Evolutionary conservation across 2,329 filamentous ascomycete genomes (phyloP), one percentile per base, ranked within the genome.

Genomic region (Fusarium sp.): DNA sequence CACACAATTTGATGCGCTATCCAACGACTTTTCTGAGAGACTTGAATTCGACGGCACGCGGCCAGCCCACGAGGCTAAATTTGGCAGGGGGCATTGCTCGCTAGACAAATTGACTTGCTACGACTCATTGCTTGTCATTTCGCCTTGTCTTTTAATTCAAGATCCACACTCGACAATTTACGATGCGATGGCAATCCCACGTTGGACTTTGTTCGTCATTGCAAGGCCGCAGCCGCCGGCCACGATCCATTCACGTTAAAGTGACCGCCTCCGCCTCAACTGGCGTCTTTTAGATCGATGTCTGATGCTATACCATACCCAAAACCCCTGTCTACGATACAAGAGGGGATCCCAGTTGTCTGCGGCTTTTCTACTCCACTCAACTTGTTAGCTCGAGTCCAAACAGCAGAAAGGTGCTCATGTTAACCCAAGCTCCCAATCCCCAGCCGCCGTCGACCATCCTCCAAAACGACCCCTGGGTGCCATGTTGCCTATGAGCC

Each of bases 11-110:
- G 67, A 67, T 72, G 69, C 73, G 70, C 70, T 52, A 60, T 70
- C 74, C 74, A 78, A 73, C 75, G 64, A 77, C 56, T 69, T 77
- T 64, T 58, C 66, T 61, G 58, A 62, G 58, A 62, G 60, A 72
- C 58, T 72, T 67, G 63, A 69, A 67, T 69, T 60, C 44, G 73
- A 74, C 64, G 72, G 76, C 76, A 78, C 76, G 76, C 72, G 76
- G 76, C 65, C 76, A 77, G 59, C 58, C 75, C 75, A 78, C 73
- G 76, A 75, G 76, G 70, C 76, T 78, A 78, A 75, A 70, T 76
- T 59, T 73, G 76, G 72, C 71, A 73, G 66, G 75, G 74, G 75
- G 60, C 64, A 60, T 69, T 76, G 69, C 62, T 73, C 66, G 56
- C 63, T 69, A 64, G 69, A 73, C 52, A 66, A 66, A 64, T 73